Conservation (phyloP, 345 rosid genomes). For the Stellera chamaejasme region DNA sequence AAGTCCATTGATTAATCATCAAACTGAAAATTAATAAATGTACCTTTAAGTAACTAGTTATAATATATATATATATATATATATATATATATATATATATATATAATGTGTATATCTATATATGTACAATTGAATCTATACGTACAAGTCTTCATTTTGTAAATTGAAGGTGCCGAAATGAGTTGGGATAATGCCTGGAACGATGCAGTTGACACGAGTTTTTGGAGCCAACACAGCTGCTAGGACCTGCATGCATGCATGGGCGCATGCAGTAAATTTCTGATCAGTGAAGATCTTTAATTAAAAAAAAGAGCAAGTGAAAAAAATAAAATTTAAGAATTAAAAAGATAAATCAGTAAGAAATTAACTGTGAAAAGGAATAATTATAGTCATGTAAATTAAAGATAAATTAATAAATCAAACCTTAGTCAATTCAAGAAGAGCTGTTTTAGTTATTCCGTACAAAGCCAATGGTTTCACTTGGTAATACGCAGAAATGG, state of each 20-base stretch:
- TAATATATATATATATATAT: background rate
- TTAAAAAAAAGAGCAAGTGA: background rate
- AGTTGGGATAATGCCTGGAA: constrained; percentile 94
- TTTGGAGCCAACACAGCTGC: constrained; percentile 80
- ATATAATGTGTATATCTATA: no score
- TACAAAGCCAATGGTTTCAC: constrained; percentile 69
- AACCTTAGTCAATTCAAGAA: constrained; percentile 88
- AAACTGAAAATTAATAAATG: background rate
- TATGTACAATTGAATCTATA: no score
- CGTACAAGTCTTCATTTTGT: constrained; percentile 40
- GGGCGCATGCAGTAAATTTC: background rate
- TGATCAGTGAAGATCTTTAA: background rate
- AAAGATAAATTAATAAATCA: background rate
- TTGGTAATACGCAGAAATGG: constrained; percentile 62
- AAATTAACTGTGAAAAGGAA: background rate
- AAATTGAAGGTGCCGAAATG: constrained; percentile 58
- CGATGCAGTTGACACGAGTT: constrained; percentile 75
- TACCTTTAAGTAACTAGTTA: background rate
- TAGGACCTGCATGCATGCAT: constrained; percentile 51
- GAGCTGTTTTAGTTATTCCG: constrained; percentile 92
- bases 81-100: no score
- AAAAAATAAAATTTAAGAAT: background rate
- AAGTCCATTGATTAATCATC: no score
- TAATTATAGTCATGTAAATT: background rate
- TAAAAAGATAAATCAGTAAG: background rate